These are phyloP conservation scores for Trebouxiophyceae sp. DNA, from an alignment of 163 green algal genomes.

Conservation along the genomic window DNA sequence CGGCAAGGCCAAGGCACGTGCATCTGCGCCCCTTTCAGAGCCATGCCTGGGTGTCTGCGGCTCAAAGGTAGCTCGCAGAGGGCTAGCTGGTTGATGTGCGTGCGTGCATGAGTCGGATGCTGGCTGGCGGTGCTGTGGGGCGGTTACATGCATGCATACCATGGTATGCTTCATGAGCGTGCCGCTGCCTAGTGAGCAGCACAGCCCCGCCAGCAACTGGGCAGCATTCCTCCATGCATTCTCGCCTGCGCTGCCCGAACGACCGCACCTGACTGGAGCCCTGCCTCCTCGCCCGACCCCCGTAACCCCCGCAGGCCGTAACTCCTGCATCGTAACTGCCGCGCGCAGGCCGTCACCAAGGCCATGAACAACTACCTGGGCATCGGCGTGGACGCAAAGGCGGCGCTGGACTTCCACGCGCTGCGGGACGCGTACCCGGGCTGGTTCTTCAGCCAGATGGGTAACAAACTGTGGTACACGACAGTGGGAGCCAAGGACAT, in stretches of 20 bases:
- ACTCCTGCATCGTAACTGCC: neutral
- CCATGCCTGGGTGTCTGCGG: too few species aligned
- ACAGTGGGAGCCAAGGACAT: constrained; percentile 64
- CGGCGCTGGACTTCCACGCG: constrained; percentile 65
- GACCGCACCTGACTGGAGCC: neutral
- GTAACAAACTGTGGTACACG: constrained; percentile 83
- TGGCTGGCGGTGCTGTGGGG: too few species aligned
- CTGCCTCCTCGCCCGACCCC: neutral
- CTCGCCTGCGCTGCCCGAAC: too few species aligned
- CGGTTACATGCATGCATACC: too few species aligned
- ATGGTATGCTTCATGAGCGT: neutral
- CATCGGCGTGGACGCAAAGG: constrained; percentile 77
- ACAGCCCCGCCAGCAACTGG: neutral
- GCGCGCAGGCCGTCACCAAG: constrained; percentile 27
- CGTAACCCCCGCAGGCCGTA: neutral
- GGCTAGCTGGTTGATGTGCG: neutral
- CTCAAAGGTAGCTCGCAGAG: too few species aligned
- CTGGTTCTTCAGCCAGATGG: constrained; percentile 59
- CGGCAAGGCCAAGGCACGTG: neutral
- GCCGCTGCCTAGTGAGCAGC: neutral
- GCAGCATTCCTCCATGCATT: too few species aligned
- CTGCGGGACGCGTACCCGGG: constrained; percentile 50
- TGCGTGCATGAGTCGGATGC: too few species aligned
- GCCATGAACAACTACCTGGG: constrained; percentile 86
- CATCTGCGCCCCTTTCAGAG: too few species aligned